Evolutionary conservation across 306 rosid species (phyloP), one percentile per base, ranked within the genome.

Genomic region (Sophora flavescens): DNA sequence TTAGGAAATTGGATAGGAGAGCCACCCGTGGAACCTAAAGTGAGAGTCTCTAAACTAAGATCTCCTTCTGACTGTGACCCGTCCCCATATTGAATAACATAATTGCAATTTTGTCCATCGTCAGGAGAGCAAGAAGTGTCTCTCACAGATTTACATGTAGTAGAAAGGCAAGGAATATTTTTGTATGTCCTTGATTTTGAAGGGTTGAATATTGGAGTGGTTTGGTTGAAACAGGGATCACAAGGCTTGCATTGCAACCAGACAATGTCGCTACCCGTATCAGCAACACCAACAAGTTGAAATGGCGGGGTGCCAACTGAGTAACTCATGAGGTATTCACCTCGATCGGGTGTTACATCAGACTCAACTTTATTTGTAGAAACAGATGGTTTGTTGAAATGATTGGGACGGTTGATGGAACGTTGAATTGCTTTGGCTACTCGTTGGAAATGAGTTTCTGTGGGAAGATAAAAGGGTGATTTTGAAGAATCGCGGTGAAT

Each of bases 191-290:
- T 26, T 0, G 92, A 88, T n/a, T 63, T 68, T 0, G 35, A 0
- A 3, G 88, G 86, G 26, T 79, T 42, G 44, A 88, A 88, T 54
- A 83, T 10, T 14, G 88, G 85, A 9, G 33, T 45, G 0, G 3
- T 10, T 57, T 88, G 92, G 1, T n/a, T 2, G 86, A 63, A 88
- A 44, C 89, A 88, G 0, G 1, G 0, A 0, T 1, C 1, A 74
- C 91, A 88, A 4, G 92, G 92, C 15, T 18, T 0, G 86, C 92
- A 88, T 16, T 88, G 92, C 0, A 80, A 72, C 92, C 92, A 88
- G 4, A 80, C 65, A 8, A 88, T 54, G 48, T 85, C 88, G 36
- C 92, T 88, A 4, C 92, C 89, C 0, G 89, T 88, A 42, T 88
- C 92, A 1, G 79, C 86, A 3, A 83, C 22, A 52, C 75, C 89